Evolutionary conservation across 2,329 filamentous ascomycete genomes (phyloP).

Genomic region (Cordyceps tenuipes): DNA sequence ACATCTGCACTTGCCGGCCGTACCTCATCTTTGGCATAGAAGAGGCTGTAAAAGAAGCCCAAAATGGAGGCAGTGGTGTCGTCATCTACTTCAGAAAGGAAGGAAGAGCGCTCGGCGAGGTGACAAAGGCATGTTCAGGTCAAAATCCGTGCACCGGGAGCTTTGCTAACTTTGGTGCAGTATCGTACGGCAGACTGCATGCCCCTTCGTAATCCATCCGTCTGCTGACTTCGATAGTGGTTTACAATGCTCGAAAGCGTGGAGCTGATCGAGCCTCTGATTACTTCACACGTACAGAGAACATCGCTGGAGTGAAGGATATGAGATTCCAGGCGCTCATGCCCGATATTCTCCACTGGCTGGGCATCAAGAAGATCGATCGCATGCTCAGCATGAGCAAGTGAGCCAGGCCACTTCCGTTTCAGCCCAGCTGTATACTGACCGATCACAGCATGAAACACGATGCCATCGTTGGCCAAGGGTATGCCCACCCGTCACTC

Average conservation of each 20-base stretch:
- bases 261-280: constrained; percentile 74
- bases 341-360: constrained; percentile 96
- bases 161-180: constrained; percentile 23
- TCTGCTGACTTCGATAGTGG: constrained; percentile 29
- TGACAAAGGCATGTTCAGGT: constrained; percentile 67
- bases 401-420: constrained; percentile 36
- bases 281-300: constrained; percentile 96
- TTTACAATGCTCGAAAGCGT: constrained; percentile 74
- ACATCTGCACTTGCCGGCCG: constrained; percentile 94
- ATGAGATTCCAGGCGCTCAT: constrained; percentile 98
- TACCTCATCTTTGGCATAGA: constrained; percentile 97
- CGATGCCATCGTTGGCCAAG: constrained; percentile 78
- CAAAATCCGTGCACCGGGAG: neutral
- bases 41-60: constrained; percentile 94
- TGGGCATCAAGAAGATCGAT: constrained; percentile 97
- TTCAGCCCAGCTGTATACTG: neutral
- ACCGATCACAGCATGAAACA: constrained; percentile 65
- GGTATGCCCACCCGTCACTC: constrained; percentile 37
- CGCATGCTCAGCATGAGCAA: constrained; percentile 98
- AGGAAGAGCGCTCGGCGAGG: constrained; percentile 86
- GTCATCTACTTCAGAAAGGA: constrained; percentile 99
- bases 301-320: constrained; percentile 91
- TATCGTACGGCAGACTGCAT: neutral
- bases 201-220: neutral
- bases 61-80: constrained; percentile 85